Base-by-base conservation (phyloP, 2,329 filamentous ascomycete species). In the Neonectria hederae region DNA sequence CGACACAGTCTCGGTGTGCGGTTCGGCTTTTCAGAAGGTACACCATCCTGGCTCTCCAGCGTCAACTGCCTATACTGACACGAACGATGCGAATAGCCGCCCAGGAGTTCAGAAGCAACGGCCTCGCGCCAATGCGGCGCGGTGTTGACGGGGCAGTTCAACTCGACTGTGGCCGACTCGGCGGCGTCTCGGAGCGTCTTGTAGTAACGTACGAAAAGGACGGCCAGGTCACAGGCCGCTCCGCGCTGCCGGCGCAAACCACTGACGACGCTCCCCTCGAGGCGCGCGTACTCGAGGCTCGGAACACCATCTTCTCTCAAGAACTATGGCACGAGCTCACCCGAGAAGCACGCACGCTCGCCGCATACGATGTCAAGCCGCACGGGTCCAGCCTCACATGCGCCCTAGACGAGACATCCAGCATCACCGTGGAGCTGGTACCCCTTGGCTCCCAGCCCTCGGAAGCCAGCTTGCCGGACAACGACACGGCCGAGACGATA, bases 271-370 rank as follows among this genome's bases (percentile, higher is more conserved):
- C 71, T 7, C 75, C 74, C 1, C 81, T 94, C 9, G 88, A 93
- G 69, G 83, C 88, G 30, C 85, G 89, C 10, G 92, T 97, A 32
- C 86, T 90, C 19, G 87, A 92, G 71, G 91, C 92, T 2, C 86
- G 92, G 61, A 91, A 96, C 76, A 93, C 91, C 54, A 84, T 95
- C 21, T 94, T 92, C 72, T 89, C 92, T 28, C 90, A 94, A 74
- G 96, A 99, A 76, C 81, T 99, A 2, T 97, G 94, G 86, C 90
- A 97, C 71, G 96, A 99, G 78, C 83, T 98, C 64, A 90, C 90
- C 56, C 87, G 93, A 19, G 96, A 99, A 79, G 89, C 92, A 0
- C 90, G 94, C 17, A 85, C 85, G 0, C 82, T 97, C 22, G 84
- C 90, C 3, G 88, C 89, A 11, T 89, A 92, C 65, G 88, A 90